Conservation (phyloP, 768 basidiomycete species). For the Leccinum aurantiacum region DNA sequence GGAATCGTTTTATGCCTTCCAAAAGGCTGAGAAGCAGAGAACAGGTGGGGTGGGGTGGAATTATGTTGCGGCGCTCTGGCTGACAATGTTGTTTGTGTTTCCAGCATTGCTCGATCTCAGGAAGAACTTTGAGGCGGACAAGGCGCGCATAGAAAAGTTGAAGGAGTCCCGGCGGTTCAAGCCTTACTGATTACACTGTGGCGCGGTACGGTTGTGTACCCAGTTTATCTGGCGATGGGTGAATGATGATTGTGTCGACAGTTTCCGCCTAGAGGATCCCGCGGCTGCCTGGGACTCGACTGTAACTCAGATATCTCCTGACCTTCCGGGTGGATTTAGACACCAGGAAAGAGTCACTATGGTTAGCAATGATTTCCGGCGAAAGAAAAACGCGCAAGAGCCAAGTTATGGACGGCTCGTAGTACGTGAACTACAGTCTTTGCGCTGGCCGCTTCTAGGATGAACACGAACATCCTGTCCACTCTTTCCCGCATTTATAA, state of each 20-base stretch:
- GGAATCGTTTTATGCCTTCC: conserved; percentile 85
- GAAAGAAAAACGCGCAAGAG: background rate
- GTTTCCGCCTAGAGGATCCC: background rate
- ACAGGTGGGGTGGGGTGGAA: conserved; percentile 50
- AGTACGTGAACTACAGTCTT: background rate
- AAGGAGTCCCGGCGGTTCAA: conserved; percentile 82
- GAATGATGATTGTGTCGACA: background rate
- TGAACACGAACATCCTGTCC: conserved; percentile 7
- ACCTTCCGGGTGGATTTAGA: background rate
- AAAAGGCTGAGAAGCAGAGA: conserved; percentile 85
- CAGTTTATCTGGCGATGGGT: background rate
- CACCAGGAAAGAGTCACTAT: too few relatives aligned
- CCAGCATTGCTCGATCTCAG: conserved; percentile 61
- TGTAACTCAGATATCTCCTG: background rate
- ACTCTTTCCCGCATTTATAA: conserved; percentile 20
- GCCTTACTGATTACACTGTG: conserved; percentile 60
- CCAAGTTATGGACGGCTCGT: background rate
- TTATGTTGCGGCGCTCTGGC: background rate
- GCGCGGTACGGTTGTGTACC: background rate
- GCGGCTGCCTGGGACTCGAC: background rate
- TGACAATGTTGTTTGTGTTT: conserved; percentile 7
- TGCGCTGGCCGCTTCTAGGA: background rate
- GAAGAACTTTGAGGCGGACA: conserved; percentile 85
- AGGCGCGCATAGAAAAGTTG: conserved; percentile 45
- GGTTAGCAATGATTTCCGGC: background rate